phyloP scores from a whole-genome alignment of 2,329 filamentous ascomycete species.

The Chaetomium sp. region DNA sequence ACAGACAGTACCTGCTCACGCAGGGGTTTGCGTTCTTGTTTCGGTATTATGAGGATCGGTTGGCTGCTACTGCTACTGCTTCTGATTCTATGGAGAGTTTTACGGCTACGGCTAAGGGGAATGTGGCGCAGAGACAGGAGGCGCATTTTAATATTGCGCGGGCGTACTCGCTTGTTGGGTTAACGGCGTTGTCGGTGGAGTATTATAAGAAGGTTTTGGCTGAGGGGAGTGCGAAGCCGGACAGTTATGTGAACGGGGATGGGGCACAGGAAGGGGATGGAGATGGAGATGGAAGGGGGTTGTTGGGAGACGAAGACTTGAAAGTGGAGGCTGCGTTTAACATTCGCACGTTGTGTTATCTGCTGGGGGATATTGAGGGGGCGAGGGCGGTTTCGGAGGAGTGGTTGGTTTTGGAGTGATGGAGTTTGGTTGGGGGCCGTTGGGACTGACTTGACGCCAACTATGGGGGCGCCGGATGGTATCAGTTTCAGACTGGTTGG shows the following conservation, averaged over 20 bases:
- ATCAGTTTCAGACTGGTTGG: background rate
- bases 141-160: conserved; percentile 76
- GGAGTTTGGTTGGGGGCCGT: background rate
- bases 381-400: conserved; percentile 55
- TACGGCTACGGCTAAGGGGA: background rate
- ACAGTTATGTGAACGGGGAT: too few species aligned
- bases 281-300: conserved; percentile 12
- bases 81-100: too few species aligned
- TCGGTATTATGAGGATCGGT: conserved; percentile 60
- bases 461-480: too few species aligned
- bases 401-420: conserved; percentile 41
- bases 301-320: conserved; percentile 47
- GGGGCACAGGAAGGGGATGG: background rate
- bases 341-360: conserved; percentile 59
- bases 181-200: conserved; percentile 64
- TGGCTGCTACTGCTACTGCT: conserved; percentile 18
- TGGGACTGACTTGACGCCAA: background rate
- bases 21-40: conserved; percentile 80
- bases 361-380: conserved; percentile 55
- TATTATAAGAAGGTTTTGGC: conserved; percentile 54
- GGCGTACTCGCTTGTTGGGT: conserved; percentile 67
- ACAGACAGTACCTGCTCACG: conserved; percentile 78
- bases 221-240: conserved; percentile 26
- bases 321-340: conserved; percentile 68
- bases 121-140: conserved; percentile 51